A percentile compares a stretch with the other conserved stretches of the same genome.
Conservation (phyloP, 257 asterid species). For the Coffea canephora region DNA sequence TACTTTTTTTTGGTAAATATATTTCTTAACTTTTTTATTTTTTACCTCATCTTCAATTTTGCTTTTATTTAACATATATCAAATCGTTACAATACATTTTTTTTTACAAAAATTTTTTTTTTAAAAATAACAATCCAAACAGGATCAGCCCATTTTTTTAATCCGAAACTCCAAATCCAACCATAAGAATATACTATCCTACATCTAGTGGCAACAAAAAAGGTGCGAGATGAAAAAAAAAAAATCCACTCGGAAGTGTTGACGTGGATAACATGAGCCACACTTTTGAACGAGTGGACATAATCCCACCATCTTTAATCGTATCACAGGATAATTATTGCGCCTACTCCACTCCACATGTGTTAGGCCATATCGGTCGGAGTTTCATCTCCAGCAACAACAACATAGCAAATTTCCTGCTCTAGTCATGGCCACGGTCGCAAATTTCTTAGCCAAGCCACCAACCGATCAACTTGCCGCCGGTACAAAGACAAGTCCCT, state of each 20-base stretch:
- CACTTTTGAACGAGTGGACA: slow-evolving; percentile 26
- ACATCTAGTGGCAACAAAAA: background rate
- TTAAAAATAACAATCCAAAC: no score
- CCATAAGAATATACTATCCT: background rate
- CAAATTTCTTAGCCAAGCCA: slow-evolving; percentile 62
- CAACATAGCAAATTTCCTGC: no score
- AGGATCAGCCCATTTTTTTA: background rate
- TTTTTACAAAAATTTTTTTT: no score
- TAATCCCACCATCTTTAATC: slow-evolving; percentile 7
- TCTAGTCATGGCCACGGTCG: slow-evolving; percentile 54
- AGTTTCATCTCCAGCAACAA: slow-evolving; percentile 5
- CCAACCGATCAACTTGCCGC: slow-evolving; percentile 40
- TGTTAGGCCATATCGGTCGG: background rate
- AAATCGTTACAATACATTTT: no score
- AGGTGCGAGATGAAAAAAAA: background rate
- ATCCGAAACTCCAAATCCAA: no score
- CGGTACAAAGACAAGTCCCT: slow-evolving; percentile 36
- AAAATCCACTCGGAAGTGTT: slow-evolving; percentile 5
- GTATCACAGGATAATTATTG: background rate
- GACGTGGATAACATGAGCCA: slow-evolving; percentile 24
- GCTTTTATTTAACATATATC: no score
- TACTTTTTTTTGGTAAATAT: no score
- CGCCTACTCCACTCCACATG: background rate
- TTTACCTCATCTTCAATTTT: no score
- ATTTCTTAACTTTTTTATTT: no score